These are phyloP conservation scores for Penicillium cinerascens DNA, from an alignment of 495 filamentous ascomycete genomes.

Conservation along the genomic window DNA sequence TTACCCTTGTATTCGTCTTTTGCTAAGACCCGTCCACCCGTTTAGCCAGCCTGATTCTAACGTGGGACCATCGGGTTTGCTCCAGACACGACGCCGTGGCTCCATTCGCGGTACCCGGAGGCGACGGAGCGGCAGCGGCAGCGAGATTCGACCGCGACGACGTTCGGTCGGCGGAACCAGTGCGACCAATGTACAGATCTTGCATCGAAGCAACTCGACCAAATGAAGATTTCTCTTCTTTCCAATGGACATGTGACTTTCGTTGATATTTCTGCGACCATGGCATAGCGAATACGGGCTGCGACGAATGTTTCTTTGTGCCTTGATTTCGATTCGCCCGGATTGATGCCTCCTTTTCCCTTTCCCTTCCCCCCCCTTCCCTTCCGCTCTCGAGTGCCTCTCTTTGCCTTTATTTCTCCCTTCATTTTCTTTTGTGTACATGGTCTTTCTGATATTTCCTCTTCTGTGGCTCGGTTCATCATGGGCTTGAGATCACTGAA, in stretches of 20 bases:
- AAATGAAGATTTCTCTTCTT: constrained; percentile 26
- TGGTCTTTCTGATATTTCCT: constrained; percentile 45
- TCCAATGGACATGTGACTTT: constrained; percentile 28
- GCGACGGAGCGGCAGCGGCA: constrained; percentile 48
- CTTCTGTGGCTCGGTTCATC: constrained; percentile 26
- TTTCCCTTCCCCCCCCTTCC: constrained; percentile 21
- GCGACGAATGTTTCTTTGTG: constrained; percentile 32
- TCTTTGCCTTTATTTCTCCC: background rate
- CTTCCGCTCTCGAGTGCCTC: background rate
- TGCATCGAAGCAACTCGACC: constrained; percentile 49
- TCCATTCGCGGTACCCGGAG: constrained; percentile 40
- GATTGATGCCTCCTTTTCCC: constrained; percentile 20
- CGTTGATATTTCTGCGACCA: constrained; percentile 32
- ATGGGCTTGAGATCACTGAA: constrained; percentile 26
- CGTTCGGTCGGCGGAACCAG: constrained; percentile 40
- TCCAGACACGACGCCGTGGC: constrained; percentile 50
- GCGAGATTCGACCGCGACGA: constrained; percentile 45
- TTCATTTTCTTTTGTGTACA: constrained; percentile 39
- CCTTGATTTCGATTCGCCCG: constrained; percentile 23
- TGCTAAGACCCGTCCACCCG: constrained; percentile 41
- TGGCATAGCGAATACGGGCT: constrained; percentile 45
- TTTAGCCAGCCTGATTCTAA: constrained; percentile 53
- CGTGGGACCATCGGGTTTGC: constrained; percentile 45
- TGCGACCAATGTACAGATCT: constrained; percentile 34
- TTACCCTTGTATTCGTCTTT: constrained; percentile 30